Conservation (phyloP, 192 early-diverging fungal genomes). For the Coemansia sp. region DNA sequence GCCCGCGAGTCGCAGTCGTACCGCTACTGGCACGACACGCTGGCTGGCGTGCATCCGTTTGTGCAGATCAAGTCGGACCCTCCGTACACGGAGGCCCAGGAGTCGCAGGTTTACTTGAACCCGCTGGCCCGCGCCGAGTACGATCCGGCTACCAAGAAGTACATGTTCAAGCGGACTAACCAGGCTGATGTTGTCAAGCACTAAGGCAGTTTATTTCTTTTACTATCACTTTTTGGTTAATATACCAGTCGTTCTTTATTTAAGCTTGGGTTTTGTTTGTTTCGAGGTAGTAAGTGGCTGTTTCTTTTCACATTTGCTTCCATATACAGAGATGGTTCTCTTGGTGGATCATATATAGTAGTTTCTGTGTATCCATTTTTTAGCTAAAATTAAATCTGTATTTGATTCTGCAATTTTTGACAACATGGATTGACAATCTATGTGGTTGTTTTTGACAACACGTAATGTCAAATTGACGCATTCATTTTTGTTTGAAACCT, state of each 20-base stretch:
- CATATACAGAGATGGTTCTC: too few relatives aligned
- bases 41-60: conserved; percentile 77
- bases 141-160: conserved; percentile 63
- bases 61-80: conserved; percentile 83
- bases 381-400: too few relatives aligned
- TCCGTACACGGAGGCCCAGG: conserved; percentile 80
- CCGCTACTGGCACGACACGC: conserved; percentile 86
- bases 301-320: too few relatives aligned
- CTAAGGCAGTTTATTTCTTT: conserved; percentile 9
- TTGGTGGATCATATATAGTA: too few relatives aligned
- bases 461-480: too few relatives aligned
- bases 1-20: conserved; percentile 76
- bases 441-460: too few relatives aligned
- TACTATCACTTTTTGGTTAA: not conserved
- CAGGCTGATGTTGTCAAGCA: conserved; percentile 22
- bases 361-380: too few relatives aligned
- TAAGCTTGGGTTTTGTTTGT: not conserved
- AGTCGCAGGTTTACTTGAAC: conserved; percentile 83
- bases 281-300: too few relatives aligned
- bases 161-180: conserved; percentile 41
- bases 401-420: too few relatives aligned
- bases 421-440: too few relatives aligned
- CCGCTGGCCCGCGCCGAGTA: conserved; percentile 78
- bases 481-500: too few relatives aligned
- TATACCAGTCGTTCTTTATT: not conserved